Conservation (phyloP, 31 red algal genomes). For the Odonthalia washingtoniensis region DNA sequence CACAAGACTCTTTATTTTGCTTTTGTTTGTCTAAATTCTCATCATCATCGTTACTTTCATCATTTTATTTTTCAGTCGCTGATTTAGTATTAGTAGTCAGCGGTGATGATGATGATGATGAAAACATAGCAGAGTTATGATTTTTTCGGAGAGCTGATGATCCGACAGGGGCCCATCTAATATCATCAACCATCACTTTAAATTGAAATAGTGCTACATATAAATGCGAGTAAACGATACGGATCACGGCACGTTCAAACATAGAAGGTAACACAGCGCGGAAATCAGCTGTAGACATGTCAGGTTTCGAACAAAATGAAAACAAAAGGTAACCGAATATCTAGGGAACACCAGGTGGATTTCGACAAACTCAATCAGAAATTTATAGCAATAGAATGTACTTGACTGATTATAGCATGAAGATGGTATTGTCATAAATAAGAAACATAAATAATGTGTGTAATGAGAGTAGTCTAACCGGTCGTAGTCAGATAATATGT, state of each 20-base stretch:
- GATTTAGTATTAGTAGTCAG: no score
- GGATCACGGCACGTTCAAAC: slow-evolving; percentile 84
- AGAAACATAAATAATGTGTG: no score
- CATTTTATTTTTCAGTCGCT: background rate
- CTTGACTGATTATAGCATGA: no score
- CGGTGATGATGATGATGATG: no score
- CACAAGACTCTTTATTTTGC: slow-evolving; percentile 49
- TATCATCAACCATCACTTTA: slow-evolving; percentile 83
- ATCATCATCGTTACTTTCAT: slow-evolving; percentile 1
- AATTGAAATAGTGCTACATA: slow-evolving; percentile 81
- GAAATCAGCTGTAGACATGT: slow-evolving; percentile 91
- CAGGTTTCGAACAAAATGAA: no score
- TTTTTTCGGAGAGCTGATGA: slow-evolving; percentile 74
- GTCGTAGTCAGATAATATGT: no score
- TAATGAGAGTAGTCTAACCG: no score
- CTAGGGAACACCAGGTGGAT: no score
- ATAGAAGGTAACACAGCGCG: slow-evolving; percentile 76
- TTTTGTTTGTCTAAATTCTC: background rate
- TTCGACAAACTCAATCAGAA: no score
- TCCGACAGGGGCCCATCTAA: slow-evolving; percentile 82
- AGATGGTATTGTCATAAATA: no score
- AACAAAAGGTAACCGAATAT: no score
- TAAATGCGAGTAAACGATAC: slow-evolving; percentile 77
- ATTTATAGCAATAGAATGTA: no score
- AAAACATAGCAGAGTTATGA: background rate